Evolutionary conservation across 2,329 filamentous ascomycete genomes (phyloP).

Genomic region (Trichoderma sp.): DNA sequence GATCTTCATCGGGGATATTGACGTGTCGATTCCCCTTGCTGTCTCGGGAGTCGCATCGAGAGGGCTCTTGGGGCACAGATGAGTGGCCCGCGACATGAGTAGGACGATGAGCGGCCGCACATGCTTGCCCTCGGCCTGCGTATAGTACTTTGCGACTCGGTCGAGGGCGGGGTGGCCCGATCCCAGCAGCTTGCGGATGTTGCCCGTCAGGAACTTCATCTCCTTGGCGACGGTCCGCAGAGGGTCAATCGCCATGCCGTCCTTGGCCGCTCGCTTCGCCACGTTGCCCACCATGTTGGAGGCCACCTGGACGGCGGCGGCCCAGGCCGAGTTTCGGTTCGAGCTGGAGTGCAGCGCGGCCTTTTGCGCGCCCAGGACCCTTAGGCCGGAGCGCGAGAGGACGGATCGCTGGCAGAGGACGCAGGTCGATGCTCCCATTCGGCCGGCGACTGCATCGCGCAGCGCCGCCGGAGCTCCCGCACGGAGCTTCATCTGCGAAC

Average conservation of each 20-base stretch:
- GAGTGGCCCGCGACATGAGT: conserved; percentile 92
- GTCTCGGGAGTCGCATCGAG: conserved; percentile 45
- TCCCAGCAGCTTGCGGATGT: conserved; percentile 88
- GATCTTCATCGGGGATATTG: conserved; percentile 57
- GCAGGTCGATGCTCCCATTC: conserved; percentile 36
- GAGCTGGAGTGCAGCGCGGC: conserved; percentile 47
- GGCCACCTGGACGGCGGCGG: conserved; percentile 70
- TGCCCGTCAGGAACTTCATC: conserved; percentile 92
- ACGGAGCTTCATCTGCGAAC: conserved; percentile 54
- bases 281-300: conserved; percentile 72
- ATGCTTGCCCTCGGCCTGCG: conserved; percentile 94
- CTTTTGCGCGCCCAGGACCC: conserved; percentile 34
- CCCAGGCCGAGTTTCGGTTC: conserved; percentile 65
- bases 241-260: conserved; percentile 78
- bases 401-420: conserved; percentile 37
- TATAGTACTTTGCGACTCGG: conserved; percentile 97
- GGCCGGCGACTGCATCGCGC: conserved; percentile 41
- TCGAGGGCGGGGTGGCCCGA: conserved; percentile 94
- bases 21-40: conserved; percentile 51
- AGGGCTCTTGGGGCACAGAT: conserved; percentile 66
- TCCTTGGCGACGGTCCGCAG: conserved; percentile 90
- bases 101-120: conserved; percentile 92
- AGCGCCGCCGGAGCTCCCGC: conserved; percentile 52
- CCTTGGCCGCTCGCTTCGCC: conserved; percentile 61
- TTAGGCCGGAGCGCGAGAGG: conserved; percentile 33